Evolutionary conservation across 2,329 filamentous ascomycete species (phyloP).

Genomic region (Nemania abortiva): DNA sequence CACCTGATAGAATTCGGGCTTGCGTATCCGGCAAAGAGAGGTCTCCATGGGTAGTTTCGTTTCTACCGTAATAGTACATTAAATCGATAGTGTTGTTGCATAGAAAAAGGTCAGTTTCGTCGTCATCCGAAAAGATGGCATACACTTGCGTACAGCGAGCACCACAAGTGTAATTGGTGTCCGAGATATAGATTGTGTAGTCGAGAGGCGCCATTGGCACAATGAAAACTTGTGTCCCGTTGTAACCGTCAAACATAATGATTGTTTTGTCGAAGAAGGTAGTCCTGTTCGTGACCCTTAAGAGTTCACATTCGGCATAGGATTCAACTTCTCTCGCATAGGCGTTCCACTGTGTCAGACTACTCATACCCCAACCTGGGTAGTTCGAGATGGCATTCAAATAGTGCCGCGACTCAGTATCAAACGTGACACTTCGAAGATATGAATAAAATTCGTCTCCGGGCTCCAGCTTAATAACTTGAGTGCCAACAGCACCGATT

Average conservation of each 20-base stretch:
- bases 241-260: not conserved
- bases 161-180: not conserved
- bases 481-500: not conserved
- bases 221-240: not conserved
- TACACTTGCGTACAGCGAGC: constrained; percentile 1
- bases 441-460: not conserved
- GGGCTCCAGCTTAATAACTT: not conserved
- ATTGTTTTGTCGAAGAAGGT: not conserved
- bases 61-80: not conserved
- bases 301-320: not conserved
- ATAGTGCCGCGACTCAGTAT: not conserved
- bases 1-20: not conserved
- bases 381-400: not conserved
- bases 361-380: not conserved
- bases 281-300: not conserved
- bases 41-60: not conserved
- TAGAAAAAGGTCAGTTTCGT: not conserved
- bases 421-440: not conserved
- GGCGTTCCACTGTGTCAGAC: not conserved
- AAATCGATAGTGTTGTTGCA: not conserved
- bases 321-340: not conserved
- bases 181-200: not conserved
- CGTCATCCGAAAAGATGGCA: not conserved
- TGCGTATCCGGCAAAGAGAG: not conserved
- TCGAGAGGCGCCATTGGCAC: not conserved